A percentile compares a stretch with the other conserved stretches of the same genome.
These are phyloP conservation scores for Paecilomyces dactylethromorphus DNA, from an alignment of 2,329 filamentous ascomycete species.

Conservation along the genomic window DNA sequence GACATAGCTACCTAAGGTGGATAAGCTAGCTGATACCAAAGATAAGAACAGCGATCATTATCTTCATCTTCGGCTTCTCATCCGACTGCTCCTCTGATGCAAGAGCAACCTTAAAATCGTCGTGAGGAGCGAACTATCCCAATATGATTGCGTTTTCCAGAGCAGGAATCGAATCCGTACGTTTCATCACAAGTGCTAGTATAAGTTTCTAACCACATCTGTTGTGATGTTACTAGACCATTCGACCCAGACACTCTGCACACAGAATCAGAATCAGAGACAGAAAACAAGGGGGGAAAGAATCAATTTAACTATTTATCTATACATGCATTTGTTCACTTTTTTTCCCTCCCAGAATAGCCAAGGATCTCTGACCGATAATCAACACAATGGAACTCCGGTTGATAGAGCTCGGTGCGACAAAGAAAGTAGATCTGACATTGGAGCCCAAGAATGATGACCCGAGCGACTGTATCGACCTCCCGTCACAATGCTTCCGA, in stretches of 20 bases:
- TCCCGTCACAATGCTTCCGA: conserved; percentile 19
- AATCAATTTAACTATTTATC: background rate
- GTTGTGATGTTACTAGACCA: too few species aligned
- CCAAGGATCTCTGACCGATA: background rate
- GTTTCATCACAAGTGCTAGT: background rate
- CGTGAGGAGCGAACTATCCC: background rate
- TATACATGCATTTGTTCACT: background rate
- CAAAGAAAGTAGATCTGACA: background rate
- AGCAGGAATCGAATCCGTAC: background rate
- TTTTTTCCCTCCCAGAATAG: background rate
- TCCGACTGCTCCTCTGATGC: background rate
- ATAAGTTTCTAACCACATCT: background rate
- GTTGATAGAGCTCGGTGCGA: background rate
- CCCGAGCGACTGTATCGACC: background rate
- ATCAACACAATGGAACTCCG: background rate
- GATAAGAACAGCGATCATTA: background rate
- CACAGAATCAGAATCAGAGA: background rate
- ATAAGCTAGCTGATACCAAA: background rate
- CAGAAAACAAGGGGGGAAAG: background rate
- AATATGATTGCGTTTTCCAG: background rate
- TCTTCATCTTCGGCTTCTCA: background rate
- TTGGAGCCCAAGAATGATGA: background rate
- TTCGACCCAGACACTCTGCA: background rate
- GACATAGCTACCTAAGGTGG: background rate
- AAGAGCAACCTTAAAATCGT: background rate